These are phyloP conservation scores for Cicer pinnatifidum DNA, from an alignment of 306 rosid genomes.

Conservation along the genomic window DNA sequence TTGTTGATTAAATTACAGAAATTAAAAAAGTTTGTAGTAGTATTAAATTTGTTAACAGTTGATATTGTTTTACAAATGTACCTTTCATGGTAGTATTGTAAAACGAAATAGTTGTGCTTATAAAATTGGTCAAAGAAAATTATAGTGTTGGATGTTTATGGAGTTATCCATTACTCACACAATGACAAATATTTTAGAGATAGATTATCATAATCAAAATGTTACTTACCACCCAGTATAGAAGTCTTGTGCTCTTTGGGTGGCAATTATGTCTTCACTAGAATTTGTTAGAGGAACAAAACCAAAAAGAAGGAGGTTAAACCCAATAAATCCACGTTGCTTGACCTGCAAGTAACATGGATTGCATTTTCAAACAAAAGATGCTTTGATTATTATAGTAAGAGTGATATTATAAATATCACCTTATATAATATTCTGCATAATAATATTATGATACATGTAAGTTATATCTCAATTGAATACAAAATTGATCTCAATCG, in stretches of 20 bases:
- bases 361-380: not conserved
- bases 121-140: not conserved
- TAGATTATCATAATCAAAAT: not conserved
- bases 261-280: conserved; percentile 51
- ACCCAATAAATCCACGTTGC: conserved; percentile 66
- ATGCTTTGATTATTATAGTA: not conserved
- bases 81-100: not conserved
- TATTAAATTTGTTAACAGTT: too few relatives aligned
- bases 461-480: too few relatives aligned
- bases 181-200: not conserved
- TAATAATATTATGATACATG: not conserved
- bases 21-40: too few relatives aligned
- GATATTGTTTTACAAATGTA: too few relatives aligned
- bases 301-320: conserved; percentile 47
- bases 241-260: conserved; percentile 57
- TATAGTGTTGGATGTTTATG: conserved; percentile 8
- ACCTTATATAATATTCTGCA: not conserved
- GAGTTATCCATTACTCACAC: not conserved
- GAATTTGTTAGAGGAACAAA: conserved; percentile 53
- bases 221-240: conserved; percentile 55
- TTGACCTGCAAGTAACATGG: conserved; percentile 47
- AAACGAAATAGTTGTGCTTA: not conserved
- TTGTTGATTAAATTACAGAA: too few relatives aligned
- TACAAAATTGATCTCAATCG: too few relatives aligned
- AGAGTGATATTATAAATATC: conserved; percentile 1